Evolutionary conservation across 2,329 filamentous ascomycete genomes (phyloP).

Genomic region (Triangularia setosa): DNA sequence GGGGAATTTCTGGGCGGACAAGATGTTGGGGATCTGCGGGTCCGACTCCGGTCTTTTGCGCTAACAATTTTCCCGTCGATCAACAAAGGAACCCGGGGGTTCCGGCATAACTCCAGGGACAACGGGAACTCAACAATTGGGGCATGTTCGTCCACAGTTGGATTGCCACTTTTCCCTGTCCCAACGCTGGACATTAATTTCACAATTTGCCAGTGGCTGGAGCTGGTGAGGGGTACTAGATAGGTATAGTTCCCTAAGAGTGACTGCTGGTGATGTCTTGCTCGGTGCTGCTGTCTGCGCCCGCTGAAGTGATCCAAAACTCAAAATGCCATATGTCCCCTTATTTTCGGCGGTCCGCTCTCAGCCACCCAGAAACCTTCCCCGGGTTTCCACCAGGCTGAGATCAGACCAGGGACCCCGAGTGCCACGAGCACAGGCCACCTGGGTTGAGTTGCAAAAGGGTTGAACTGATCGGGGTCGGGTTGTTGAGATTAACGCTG

Average conservation of each 20-base stretch:
- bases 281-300: neutral
- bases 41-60: constrained; percentile 21
- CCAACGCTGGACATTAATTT: neutral
- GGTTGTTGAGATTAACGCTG: constrained; percentile 22
- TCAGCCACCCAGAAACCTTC: constrained; percentile 17
- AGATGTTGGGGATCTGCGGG: constrained; percentile 44
- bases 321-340: constrained; percentile 1
- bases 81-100: constrained; percentile 14
- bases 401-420: constrained; percentile 10
- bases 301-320: neutral
- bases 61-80: constrained; percentile 16
- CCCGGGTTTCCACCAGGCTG: constrained; percentile 22
- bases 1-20: constrained; percentile 31
- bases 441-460: constrained; percentile 13
- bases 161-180: neutral
- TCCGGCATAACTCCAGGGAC: constrained; percentile 1
- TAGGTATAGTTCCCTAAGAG: no score
- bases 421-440: neutral
- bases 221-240: neutral
- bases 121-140: constrained; percentile 27
- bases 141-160: constrained; percentile 11
- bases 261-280: no score
- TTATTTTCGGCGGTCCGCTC: constrained; percentile 4
- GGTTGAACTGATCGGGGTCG: constrained; percentile 23
- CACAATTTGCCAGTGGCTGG: neutral